A percentile compares a stretch with the other conserved stretches of the same genome.
Evolutionary conservation across 2,329 filamentous ascomycete genomes (phyloP).

Genomic region (Chrysoporthe austroafricana): DNA sequence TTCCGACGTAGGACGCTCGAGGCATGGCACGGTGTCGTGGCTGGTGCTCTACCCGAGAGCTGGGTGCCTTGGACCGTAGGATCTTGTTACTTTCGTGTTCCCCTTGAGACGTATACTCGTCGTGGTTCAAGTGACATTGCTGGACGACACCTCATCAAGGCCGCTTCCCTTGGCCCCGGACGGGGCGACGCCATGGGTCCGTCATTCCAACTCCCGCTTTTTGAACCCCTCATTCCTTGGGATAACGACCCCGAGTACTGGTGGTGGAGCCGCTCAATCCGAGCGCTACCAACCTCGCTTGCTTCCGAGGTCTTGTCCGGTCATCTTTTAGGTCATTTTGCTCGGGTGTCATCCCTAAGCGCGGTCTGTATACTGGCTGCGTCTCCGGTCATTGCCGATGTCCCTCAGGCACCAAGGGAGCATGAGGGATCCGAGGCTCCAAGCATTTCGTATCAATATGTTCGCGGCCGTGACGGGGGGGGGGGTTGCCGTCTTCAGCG

Average conservation of each 20-base stretch:
- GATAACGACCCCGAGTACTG: not conserved
- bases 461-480: not conserved
- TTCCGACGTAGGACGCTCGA: not conserved
- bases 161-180: not conserved
- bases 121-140: constrained; percentile 7
- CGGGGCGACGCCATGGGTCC: constrained; percentile 3
- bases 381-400: constrained; percentile 11
- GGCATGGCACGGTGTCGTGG: not conserved
- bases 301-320: constrained; percentile 15
- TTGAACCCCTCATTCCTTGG: constrained; percentile 8
- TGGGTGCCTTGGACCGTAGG: not conserved
- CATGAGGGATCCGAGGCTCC: not conserved
- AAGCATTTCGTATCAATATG: not conserved
- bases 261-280: constrained; percentile 12
- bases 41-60: not conserved
- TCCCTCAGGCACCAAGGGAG: constrained; percentile 14
- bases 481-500: not conserved
- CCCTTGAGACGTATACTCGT: not conserved
- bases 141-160: not conserved
- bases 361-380: constrained; percentile 4
- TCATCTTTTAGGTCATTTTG: constrained; percentile 5
- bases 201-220: constrained; percentile 14
- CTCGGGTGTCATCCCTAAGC: not conserved
- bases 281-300: constrained; percentile 12
- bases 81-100: not conserved